Base-by-base conservation (phyloP, 108 stramenopile species). In the Seminavis robusta region DNA sequence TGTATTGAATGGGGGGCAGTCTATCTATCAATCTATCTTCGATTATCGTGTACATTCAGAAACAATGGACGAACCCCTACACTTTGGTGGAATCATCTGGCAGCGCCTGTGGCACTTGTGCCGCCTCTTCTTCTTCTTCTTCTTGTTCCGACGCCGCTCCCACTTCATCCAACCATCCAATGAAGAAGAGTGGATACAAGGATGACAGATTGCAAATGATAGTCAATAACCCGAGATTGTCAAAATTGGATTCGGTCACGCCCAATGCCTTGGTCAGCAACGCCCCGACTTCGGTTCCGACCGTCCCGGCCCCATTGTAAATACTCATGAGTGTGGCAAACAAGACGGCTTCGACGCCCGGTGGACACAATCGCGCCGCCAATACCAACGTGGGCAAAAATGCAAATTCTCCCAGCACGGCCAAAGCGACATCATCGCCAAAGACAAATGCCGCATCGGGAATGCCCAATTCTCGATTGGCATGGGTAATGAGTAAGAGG, bases 281-380 rank as follows among this genome's bases (percentile, higher is more conserved):
- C 1, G 94, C 94, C 6, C 97, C 95, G 8, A 95, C 44, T 59
- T 98, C 97, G 9, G 86, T 89, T 6, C 95, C 93, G 5, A 96
- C 59, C 11, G 90, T 82, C 1, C 76, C 83, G 2, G 92, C 94
- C 10, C 85, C 91, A 66, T 98, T 98, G 61, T 86, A 95, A 30
- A 96, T 90, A 11, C 79, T 82, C 97, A 98, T 98, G 45, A 98
- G 67, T 19, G 88, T 83, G 16, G 91, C 93, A 79, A 98, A 98
- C 16, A 98, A 50, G 0, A 95, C 94, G 15, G 95, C 95, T 68
- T 98, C 97, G 1, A 96, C 77, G 9, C 97, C 97, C 9, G 79
- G 84, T 9, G 97, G 97, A 40, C 97, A 98, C 3, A 98, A 47
- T 21, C 80, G 67, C 19, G 95, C 94, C 7, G 97, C 95, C 54